Evolutionary conservation across 441 rosid species (phyloP), one percentile per base, ranked within the genome.

Genomic region (Erodium moschatum): DNA sequence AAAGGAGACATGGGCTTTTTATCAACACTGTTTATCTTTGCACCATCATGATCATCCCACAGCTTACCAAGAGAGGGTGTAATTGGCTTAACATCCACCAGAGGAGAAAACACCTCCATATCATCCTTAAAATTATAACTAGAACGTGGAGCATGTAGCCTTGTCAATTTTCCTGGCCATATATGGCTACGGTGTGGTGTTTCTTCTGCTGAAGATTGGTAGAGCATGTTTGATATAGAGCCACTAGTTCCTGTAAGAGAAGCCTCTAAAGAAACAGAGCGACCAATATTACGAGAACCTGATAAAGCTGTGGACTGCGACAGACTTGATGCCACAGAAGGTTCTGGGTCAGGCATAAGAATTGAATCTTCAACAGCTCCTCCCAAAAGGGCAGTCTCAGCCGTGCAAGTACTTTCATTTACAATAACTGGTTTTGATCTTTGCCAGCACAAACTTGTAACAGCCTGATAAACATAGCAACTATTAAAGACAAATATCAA

Each of bases 381-480:
- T 76, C 97, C 99, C 70, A 94, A 73, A 79, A 94, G 96, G 82
- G 92, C 97, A 78, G 84, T 86, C 84, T 94, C 98, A 52, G 88
- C 81, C 48, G 84, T 79, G 76, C 88, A 86, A 75, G 70, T 86
- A 81, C 80, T 84, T 80, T 91, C 97, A 76, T 87, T 89, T 67
- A 94, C 88, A 70, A 79, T 72, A 69, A 84, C 85, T 71, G 97
- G 91, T 85, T 88, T 91, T 71, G 91, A 88, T 83, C 97, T 89
- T 83, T 94, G 97, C 98, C 97, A 91, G 81, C 97, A 86, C 73
- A 94, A 86, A 82, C 97, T 88, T 66, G 96, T 81, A 72, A 94
- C 97, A 61, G 89, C 97, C 98, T 94, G 84, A 74, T 68, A 24
- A 76, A 76, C 63, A 75, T 52, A 33, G 70, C 69, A 46, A 74